Conservation (phyloP, 202 grass and related monocot species). For the Brachypodium distachyon region DNA sequence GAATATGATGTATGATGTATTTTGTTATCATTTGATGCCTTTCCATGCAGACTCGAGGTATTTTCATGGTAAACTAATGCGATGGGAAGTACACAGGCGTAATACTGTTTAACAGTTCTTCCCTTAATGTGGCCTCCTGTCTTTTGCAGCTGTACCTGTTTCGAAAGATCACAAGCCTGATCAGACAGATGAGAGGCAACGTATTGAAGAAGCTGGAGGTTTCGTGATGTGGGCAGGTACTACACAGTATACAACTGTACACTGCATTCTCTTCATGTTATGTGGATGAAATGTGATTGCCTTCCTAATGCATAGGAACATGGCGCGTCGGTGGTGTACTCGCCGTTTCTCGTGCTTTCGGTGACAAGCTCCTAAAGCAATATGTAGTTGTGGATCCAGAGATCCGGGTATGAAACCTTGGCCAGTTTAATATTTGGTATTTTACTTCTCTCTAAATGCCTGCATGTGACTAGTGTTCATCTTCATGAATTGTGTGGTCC, state of each 20-base stretch:
- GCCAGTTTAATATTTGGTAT: not conserved
- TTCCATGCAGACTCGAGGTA: not conserved
- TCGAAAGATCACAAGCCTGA: conserved; percentile 97
- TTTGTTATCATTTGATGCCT: not conserved
- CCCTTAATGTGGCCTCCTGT: not conserved
- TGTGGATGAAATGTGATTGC: not conserved
- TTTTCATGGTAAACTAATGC: not conserved
- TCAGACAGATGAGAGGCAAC: conserved; percentile 78
- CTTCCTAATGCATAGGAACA: conserved; percentile 49
- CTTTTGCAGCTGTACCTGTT: conserved; percentile 63
- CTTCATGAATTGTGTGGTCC: not conserved
- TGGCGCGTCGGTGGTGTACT: conserved; percentile 97
- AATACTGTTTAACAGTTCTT: not conserved
- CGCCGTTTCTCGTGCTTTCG: conserved; percentile 90
- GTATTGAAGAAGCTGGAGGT: conserved; percentile 93
- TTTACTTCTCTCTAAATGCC: not conserved
- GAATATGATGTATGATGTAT: not conserved
- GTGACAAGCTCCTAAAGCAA: conserved; percentile 84
- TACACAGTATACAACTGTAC: too few species aligned
- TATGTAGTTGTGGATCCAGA: conserved; percentile 94
- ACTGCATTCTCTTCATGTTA: not conserved
- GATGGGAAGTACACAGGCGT: not conserved
- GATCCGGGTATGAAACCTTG: conserved; percentile 51
- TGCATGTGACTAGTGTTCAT: not conserved
- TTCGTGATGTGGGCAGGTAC: conserved; percentile 98